Conservation (phyloP, 139 green algal species). For the Axilococcus clingmanii region DNA sequence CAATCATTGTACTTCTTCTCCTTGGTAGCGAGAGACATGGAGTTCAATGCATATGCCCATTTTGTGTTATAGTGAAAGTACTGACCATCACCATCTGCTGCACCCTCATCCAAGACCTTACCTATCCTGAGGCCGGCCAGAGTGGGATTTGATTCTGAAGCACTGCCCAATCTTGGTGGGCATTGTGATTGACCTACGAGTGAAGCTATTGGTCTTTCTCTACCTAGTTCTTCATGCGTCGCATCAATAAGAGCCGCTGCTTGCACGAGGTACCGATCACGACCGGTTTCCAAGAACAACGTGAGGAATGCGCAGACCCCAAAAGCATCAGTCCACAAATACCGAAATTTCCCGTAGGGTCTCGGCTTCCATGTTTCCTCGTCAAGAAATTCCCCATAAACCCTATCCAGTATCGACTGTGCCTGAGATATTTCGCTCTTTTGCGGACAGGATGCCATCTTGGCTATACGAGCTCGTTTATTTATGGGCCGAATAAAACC, state of each 20-base stretch:
- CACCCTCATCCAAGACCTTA: constrained; percentile 28
- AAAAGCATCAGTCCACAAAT: constrained; percentile 45
- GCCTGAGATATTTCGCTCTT: too few species aligned
- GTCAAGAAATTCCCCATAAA: too few species aligned
- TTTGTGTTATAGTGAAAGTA: constrained; percentile 49
- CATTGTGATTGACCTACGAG: neutral
- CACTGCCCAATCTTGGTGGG: constrained; percentile 4
- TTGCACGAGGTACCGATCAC: constrained; percentile 10
- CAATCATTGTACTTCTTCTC: constrained; percentile 22
- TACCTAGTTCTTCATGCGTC: constrained; percentile 30
- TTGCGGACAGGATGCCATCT: too few species aligned
- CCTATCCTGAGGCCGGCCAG: constrained; percentile 38
- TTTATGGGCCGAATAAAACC: too few species aligned
- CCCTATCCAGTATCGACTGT: too few species aligned
- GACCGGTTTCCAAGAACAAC: constrained; percentile 18
- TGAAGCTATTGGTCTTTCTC: neutral
- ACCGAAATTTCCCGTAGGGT: constrained; percentile 8
- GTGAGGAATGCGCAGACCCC: constrained; percentile 37
- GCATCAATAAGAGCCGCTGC: constrained; percentile 21
- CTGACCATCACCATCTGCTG: constrained; percentile 37
- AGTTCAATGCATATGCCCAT: constrained; percentile 37
- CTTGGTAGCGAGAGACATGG: constrained; percentile 12
- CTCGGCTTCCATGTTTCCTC: neutral
- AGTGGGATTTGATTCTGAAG: constrained; percentile 29
- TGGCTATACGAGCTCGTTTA: too few species aligned